phyloP scores from a whole-genome alignment of 2,329 filamentous ascomycete species.

The Cryphonectria parasitica region DNA sequence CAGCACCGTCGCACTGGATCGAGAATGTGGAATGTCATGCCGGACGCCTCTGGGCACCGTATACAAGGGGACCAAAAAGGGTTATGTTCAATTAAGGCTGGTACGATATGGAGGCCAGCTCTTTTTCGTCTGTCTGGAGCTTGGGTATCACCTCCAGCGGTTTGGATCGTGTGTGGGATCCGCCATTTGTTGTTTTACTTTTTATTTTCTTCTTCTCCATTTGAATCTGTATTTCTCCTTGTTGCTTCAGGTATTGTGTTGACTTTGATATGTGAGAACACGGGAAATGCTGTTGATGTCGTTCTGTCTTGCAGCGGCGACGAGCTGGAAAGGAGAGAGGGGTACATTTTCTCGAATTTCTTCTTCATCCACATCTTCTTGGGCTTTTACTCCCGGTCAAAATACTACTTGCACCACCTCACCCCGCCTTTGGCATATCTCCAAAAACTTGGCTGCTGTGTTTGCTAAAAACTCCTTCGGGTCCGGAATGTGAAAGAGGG shows the following conservation, averaged over 20 bases:
- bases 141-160: slow-evolving; percentile 1
- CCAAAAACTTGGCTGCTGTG: background rate
- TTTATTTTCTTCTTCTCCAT: background rate
- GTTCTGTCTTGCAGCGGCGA: background rate
- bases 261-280: background rate
- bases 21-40: background rate
- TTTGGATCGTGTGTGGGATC: background rate
- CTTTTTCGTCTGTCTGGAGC: background rate
- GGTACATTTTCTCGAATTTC: background rate
- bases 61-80: background rate
- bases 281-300: background rate
- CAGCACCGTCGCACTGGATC: background rate
- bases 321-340: background rate
- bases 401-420: background rate
- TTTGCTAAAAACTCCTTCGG: background rate
- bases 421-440: background rate
- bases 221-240: background rate
- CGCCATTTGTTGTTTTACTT: background rate
- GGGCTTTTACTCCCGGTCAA: background rate
- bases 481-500: background rate
- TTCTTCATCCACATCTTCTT: background rate
- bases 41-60: background rate
- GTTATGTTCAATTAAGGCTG: background rate
- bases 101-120: background rate
- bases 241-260: background rate